These are phyloP conservation scores for Talaromyces pinophilus DNA, from an alignment of 2,329 filamentous ascomycete genomes.

Conservation along the genomic window DNA sequence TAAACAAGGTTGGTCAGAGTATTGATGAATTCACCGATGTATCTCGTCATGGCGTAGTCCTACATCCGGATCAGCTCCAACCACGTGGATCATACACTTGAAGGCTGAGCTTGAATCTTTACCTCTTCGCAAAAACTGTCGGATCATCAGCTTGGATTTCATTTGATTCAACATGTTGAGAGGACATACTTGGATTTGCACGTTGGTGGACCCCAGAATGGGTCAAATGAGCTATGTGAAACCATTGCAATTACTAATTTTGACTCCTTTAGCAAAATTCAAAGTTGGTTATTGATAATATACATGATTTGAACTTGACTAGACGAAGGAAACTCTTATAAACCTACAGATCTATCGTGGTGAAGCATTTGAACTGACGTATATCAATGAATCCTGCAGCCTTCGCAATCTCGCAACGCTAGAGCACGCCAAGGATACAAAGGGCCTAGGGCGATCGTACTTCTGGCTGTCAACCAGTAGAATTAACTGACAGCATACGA, in stretches of 20 bases:
- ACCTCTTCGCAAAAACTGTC: conserved; percentile 13
- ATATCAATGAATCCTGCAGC: not conserved
- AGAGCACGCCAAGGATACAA: not conserved
- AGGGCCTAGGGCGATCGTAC: not conserved
- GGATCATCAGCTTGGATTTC: not conserved
- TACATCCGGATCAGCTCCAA: conserved; percentile 16
- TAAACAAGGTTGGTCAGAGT: conserved; percentile 47
- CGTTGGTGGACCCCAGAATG: not conserved
- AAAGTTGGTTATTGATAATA: not conserved
- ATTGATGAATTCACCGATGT: conserved; percentile 51
- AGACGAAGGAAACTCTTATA: not conserved
- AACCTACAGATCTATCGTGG: not conserved
- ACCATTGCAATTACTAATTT: not conserved
- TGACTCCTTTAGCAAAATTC: not conserved
- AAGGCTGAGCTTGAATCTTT: not conserved
- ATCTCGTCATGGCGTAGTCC: conserved; percentile 47
- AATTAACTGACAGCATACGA: not conserved
- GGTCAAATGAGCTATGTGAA: not conserved
- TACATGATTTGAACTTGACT: not conserved
- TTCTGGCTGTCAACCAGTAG: not conserved
- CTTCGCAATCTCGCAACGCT: conserved; percentile 8
- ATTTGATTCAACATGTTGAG: not conserved
- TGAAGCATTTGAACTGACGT: too few species aligned
- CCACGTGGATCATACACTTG: not conserved
- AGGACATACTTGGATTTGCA: not conserved